Evolutionary conservation across 2,329 filamentous ascomycete species (phyloP), one percentile per base, ranked within the genome.

Genomic region (Trichoderma afroharzianum): DNA sequence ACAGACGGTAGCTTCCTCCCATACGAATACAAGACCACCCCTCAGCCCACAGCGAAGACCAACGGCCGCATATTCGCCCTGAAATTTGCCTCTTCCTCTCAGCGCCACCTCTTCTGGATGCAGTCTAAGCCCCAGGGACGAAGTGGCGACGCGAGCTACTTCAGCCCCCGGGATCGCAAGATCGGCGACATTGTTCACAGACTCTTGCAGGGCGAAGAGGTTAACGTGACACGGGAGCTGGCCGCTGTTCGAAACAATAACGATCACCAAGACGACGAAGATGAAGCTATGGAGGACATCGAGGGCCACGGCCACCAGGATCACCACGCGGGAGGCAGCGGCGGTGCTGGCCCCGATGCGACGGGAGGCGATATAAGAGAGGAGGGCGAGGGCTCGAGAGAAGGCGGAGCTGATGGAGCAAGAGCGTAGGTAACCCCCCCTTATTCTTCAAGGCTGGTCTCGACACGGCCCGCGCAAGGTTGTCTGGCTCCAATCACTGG

Each of bases 361-460:
- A 97, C 95, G 3, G 95, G 95, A 71, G 95, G 95, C 74, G 95
- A 99, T 80, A 85, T 97, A 76, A 90, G 95, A 82, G 91, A 97
- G 81, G 96, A 98, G 82, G 96, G 96, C 72, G 90, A 94, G 81
- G 91, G 90, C 76, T 90, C 95, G 75, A 88, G 97, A 84, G 94
- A 97, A 83, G 96, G 95, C 73, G 96, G 97, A 80, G 94, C 94
- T 77, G 96, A 98, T 83, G 96, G 97, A 79, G 97, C 93, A 84
- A 91, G 96, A 98, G 96, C 95, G 96, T 99, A 98, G 95, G 97
- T 99, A 72, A 79, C 75, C 76, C 77, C 79, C 76, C 76, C 18
- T 47, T 43, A 43, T 62, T 62, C 79, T 78, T 75, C 77, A 72
- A 77, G 75, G 77, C 74, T 75, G 58, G 75, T 75, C 63, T 71